Base-by-base conservation (phyloP, 331 rosid species). In the Stylosanthes scabra region DNA sequence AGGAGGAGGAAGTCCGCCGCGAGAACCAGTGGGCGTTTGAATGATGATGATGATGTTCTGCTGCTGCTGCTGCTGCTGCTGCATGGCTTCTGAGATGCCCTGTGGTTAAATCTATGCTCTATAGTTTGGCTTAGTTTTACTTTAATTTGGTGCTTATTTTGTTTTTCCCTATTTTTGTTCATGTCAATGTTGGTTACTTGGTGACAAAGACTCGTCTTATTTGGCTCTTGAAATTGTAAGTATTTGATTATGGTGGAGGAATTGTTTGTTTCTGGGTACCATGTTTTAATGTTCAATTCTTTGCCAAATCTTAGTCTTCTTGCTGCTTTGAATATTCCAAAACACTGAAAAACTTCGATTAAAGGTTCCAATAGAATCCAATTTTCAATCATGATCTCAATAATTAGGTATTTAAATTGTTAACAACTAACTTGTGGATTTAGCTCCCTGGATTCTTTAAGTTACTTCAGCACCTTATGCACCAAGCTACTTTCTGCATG, bases 181-280 rank as follows among this genome's bases (percentile, higher is more conserved):
- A 2, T 11, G 8, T 44, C 11, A 13, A 34, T 34, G 39, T 34
- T 34, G 39, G 39, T 34, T 1, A 34, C 39, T 34, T 34, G 39
- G 39, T 34, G 66, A 40, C 44, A 12, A 56, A 1, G 8, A 40
- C 9, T 40, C 55, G 31, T 37, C 14, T 39, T 13, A 8, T 56
- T 50, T 15, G 63, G 45, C 0, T 59, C 8, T 63, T 63, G 11
- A 39, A 68, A 68, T 8, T 76, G 75, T 76, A 68, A 76, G 71
- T 76, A 27, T 58, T 59, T 44, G 31, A 42, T 47, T 40, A 41
- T 68, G 75, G 50, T 50, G 52, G 74, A 66, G 62, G 50, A 56
- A 40, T 56, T 39, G 41, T 56, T 44, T 56, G 27, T 10, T 58
- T 70, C 12, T 41, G 45, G 28, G 39, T 34, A 27, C 9, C 7